Evolutionary conservation across 495 filamentous ascomycete species (phyloP).

Genomic region (Xylaria palmicola): DNA sequence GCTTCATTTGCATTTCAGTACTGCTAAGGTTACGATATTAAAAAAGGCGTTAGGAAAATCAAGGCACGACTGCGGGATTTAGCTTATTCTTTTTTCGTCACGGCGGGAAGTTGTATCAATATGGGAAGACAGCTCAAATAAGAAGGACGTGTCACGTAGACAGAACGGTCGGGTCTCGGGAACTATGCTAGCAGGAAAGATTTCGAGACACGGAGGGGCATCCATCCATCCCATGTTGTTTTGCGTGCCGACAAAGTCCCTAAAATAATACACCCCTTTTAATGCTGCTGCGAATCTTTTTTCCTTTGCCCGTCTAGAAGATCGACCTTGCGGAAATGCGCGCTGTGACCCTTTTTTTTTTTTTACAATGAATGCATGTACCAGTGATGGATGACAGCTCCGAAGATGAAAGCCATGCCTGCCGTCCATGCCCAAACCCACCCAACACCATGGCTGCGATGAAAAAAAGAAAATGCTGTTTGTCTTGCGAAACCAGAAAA

Average conservation of each 20-base stretch:
- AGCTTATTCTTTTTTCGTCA: not conserved
- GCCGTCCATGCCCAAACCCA: not conserved
- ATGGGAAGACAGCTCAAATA: not conserved
- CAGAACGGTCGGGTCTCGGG: not conserved
- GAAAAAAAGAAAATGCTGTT: not conserved
- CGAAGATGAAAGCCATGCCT: not conserved
- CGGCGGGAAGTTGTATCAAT: not conserved
- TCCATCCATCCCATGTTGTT: not conserved
- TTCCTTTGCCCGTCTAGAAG: not conserved
- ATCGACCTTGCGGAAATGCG: not conserved
- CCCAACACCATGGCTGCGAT: not conserved
- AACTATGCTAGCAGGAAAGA: not conserved
- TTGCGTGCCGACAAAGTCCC: not conserved
- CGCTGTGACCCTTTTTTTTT: too few species aligned
- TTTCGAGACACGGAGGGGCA: not conserved
- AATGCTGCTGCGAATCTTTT: slow-evolving; percentile 1
- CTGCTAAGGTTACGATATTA: not conserved
- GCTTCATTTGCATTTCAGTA: not conserved
- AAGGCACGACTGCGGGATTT: not conserved
- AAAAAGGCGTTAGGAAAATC: slow-evolving; percentile 6
- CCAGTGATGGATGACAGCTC: too few species aligned
- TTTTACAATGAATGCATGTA: too few species aligned
- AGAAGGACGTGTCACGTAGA: not conserved
- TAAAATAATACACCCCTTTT: not conserved
- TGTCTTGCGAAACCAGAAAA: not conserved